Percentiles rank a stretch among this genome's conserved stretches.
Conservation (phyloP, 495 filamentous ascomycete genomes). For the Cercophora scortea region DNA sequence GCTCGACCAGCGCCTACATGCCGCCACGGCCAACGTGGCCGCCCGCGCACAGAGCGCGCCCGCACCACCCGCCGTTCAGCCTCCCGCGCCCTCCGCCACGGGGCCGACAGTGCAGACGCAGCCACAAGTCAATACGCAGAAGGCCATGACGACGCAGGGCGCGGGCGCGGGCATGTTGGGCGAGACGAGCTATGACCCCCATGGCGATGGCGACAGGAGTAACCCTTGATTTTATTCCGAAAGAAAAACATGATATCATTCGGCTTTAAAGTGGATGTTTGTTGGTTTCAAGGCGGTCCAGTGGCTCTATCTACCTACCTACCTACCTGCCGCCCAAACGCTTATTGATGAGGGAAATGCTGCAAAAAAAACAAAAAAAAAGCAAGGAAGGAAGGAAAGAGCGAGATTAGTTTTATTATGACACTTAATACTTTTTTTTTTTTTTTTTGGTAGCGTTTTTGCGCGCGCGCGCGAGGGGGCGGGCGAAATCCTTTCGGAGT, state of each 20-base stretch:
- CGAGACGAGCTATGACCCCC: constrained; percentile 62
- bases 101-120: constrained; percentile 43
- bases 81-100: constrained; percentile 28
- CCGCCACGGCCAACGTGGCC: constrained; percentile 54
- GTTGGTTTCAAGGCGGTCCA: too few relatives aligned
- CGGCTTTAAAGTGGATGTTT: background rate
- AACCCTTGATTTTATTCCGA: constrained; percentile 6
- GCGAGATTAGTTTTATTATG: too few relatives aligned
- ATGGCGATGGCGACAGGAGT: constrained; percentile 42
- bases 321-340: too few relatives aligned
- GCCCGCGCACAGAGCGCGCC: constrained; percentile 29
- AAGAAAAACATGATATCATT: background rate
- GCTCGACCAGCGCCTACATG: constrained; percentile 83
- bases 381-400: too few relatives aligned
- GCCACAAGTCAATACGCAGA: constrained; percentile 38
- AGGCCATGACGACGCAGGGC: constrained; percentile 37
- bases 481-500: too few relatives aligned
- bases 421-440: too few relatives aligned
- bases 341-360: too few relatives aligned
- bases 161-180: constrained; percentile 44
- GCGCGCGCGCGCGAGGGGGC: too few relatives aligned
- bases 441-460: too few relatives aligned
- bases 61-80: constrained; percentile 26
- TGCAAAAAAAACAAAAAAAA: too few relatives aligned
- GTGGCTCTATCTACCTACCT: too few relatives aligned